A percentile compares a stretch with the other conserved stretches of the same genome.
phyloP scores from a whole-genome alignment of 169 alveolate genomes.

The Fabrea salina region DNA sequence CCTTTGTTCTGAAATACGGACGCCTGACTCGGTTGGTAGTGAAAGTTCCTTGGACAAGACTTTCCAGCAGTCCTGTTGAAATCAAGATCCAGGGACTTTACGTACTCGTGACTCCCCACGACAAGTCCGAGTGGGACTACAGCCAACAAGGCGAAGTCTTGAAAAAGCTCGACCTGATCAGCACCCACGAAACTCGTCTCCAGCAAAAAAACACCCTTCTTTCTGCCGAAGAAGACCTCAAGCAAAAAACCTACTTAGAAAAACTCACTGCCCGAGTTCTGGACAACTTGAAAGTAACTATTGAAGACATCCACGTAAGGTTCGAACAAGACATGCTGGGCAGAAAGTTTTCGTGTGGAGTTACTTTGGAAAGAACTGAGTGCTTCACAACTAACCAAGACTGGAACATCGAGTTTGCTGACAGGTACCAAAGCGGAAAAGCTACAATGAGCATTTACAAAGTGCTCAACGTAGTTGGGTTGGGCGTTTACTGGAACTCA shows the following conservation, averaged over 20 bases:
- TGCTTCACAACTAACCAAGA: slow-evolving; percentile 12
- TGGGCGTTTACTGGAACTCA: slow-evolving; percentile 16
- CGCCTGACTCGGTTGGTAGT: background rate
- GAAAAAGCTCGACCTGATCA: background rate
- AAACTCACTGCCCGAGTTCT: slow-evolving; percentile 10
- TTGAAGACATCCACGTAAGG: slow-evolving; percentile 15
- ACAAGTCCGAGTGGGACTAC: slow-evolving; percentile 2
- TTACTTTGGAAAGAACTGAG: background rate
- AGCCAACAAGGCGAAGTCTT: slow-evolving; percentile 21
- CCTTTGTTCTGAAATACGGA: background rate
- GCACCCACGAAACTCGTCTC: background rate
- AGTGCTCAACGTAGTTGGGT: background rate
- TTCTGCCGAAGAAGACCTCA: slow-evolving; percentile 14
- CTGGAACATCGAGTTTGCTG: slow-evolving; percentile 9
- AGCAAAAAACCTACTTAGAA: slow-evolving; percentile 16
- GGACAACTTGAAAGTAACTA: slow-evolving; percentile 10
- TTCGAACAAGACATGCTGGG: background rate
- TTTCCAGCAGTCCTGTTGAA: slow-evolving; percentile 23
- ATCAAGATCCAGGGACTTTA: slow-evolving; percentile 12
- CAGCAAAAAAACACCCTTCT: background rate
- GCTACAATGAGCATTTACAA: background rate
- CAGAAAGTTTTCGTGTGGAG: slow-evolving; percentile 17
- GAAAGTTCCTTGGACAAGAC: slow-evolving; percentile 30
- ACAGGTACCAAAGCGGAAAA: background rate
- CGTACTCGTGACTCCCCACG: slow-evolving; percentile 12